phyloP scores from a whole-genome alignment of 1,139 yeast species.

The Maudiozyma humilis region DNA sequence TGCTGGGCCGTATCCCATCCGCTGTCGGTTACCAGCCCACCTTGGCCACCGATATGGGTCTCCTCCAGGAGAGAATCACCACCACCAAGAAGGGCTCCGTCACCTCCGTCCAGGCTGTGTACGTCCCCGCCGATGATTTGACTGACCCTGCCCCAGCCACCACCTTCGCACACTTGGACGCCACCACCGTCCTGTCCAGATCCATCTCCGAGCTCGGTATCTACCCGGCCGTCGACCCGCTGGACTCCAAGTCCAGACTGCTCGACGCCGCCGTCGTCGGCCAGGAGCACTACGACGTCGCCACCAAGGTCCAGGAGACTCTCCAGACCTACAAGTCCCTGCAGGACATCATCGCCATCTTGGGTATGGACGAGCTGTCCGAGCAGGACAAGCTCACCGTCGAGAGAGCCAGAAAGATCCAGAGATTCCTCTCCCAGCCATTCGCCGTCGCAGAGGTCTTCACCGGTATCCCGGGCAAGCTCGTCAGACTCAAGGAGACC shows the following conservation, averaged over 20 bases:
- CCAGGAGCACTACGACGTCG: slow-evolving; percentile 96
- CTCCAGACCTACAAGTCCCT: slow-evolving; percentile 98
- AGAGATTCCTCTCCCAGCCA: slow-evolving; percentile 99
- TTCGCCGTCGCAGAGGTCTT: slow-evolving; percentile 99
- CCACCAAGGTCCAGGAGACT: slow-evolving; percentile 93
- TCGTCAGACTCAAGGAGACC: slow-evolving; percentile 94
- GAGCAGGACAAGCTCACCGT: slow-evolving; percentile 97
- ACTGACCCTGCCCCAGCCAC: slow-evolving; percentile 99
- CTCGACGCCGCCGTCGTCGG: slow-evolving; percentile 96
- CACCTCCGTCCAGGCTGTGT: slow-evolving; percentile 99
- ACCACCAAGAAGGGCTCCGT: slow-evolving; percentile 99
- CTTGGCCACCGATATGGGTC: slow-evolving; percentile 99
- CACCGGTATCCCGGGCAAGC: slow-evolving; percentile 98
- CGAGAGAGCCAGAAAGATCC: slow-evolving; percentile 99
- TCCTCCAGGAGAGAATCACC: slow-evolving; percentile 99
- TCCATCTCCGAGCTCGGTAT: slow-evolving; percentile 99
- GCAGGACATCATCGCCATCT: slow-evolving; percentile 99
- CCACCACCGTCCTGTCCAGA: slow-evolving; percentile 99
- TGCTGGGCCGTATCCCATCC: slow-evolving; percentile 99
- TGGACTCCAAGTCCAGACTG: slow-evolving; percentile 98
- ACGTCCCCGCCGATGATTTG: slow-evolving; percentile 99
- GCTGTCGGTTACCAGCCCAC: slow-evolving; percentile 99
- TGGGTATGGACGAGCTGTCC: slow-evolving; percentile 99
- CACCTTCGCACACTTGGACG: slow-evolving; percentile 99
- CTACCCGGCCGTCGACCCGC: slow-evolving; percentile 99